Evolutionary conservation across 192 early-diverging fungal species (phyloP).

Genomic region (Phlyctochytrium bullatum): DNA sequence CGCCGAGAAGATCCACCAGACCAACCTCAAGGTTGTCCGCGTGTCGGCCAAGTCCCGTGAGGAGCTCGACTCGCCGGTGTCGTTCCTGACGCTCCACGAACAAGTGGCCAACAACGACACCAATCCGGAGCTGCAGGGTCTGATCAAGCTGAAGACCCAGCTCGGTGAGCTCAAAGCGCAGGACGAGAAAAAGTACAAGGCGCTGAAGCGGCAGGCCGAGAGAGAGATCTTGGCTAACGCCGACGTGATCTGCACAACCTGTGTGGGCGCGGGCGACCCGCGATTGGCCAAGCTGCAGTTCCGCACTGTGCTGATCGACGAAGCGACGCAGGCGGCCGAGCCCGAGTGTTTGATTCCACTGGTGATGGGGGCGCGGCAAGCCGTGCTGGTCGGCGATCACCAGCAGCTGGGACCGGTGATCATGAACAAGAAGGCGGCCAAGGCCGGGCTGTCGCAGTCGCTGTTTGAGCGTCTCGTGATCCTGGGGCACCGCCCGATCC

Average conservation of each 20-base stretch:
- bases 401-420: constrained; percentile 98
- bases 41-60: constrained; percentile 92
- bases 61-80: constrained; percentile 90
- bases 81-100: constrained; percentile 92
- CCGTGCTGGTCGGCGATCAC: constrained; percentile 97
- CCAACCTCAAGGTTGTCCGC: constrained; percentile 92
- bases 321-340: constrained; percentile 95
- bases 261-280: constrained; percentile 95
- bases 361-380: constrained; percentile 93
- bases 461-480: constrained; percentile 95
- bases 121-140: constrained; percentile 88
- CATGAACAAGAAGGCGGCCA: constrained; percentile 93
- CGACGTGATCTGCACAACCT: constrained; percentile 97
- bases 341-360: constrained; percentile 98
- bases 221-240: constrained; percentile 88
- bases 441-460: constrained; percentile 91
- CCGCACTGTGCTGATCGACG: constrained; percentile 93
- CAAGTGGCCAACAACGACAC: constrained; percentile 96
- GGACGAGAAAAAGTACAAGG: constrained; percentile 85
- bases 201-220: constrained; percentile 82
- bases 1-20: constrained; percentile 93
- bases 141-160: constrained; percentile 81
- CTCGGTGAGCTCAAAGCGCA: constrained; percentile 86
- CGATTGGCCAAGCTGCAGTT: constrained; percentile 86
- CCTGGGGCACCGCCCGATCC: constrained; percentile 87